Conservation (phyloP, 176 grass and related monocot genomes). For the Cocos nucifera region DNA sequence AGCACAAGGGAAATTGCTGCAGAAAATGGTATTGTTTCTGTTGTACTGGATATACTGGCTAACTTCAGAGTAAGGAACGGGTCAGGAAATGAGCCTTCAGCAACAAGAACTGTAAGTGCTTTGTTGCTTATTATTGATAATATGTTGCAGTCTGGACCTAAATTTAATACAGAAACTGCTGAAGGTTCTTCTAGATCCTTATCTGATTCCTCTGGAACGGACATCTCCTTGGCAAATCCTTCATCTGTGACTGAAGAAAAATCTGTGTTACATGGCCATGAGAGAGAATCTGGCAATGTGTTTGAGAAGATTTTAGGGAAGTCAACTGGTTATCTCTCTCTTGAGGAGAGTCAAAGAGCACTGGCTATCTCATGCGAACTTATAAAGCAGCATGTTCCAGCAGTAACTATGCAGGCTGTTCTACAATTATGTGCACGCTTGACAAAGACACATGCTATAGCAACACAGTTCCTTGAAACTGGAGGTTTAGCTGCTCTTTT, state of each 20-base stretch:
- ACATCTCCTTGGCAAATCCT: constrained; percentile 22
- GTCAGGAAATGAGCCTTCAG: constrained; percentile 18
- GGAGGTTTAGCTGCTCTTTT: constrained; percentile 50
- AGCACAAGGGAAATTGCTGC: constrained; percentile 45
- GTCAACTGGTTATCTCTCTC: constrained; percentile 56
- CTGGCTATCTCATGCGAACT: constrained; percentile 50
- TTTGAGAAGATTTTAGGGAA: constrained; percentile 55
- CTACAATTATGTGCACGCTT: constrained; percentile 62
- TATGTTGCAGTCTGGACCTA: constrained; percentile 50
- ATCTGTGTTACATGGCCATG: constrained; percentile 19
- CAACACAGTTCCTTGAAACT: constrained; percentile 47
- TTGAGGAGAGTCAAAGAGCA: constrained; percentile 49
- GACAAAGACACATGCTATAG: constrained; percentile 59
- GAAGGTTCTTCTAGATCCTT: constrained; percentile 27
- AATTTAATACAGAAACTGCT: constrained; percentile 21
- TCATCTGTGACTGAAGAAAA: constrained; percentile 17
- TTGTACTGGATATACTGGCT: constrained; percentile 44
- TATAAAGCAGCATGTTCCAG: constrained; percentile 47
- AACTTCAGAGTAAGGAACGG: constrained; percentile 34
- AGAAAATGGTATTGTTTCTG: constrained; percentile 32
- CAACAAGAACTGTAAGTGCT: constrained; percentile 43
- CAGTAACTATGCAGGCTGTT: constrained; percentile 64
- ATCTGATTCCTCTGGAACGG: constrained; percentile 23
- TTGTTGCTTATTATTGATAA: constrained; percentile 60
- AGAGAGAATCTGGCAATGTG: constrained; percentile 36